Base-by-base conservation (phyloP, 148 eudicot genomes). In the Vaccinium vitisidaea region DNA sequence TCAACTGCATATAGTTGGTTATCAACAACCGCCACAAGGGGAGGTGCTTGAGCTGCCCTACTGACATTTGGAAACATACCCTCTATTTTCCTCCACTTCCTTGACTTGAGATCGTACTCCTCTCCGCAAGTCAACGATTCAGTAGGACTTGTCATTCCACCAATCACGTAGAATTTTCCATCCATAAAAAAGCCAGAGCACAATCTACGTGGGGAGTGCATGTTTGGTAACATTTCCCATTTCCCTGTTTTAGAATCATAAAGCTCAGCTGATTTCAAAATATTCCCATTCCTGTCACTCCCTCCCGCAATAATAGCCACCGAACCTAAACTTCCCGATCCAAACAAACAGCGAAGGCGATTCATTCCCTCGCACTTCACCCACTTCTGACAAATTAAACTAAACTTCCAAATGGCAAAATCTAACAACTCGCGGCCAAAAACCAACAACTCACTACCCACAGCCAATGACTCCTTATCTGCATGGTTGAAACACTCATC, bases 11-110 rank as follows among this genome's bases (percentile, higher is more conserved):
- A 89, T 19, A 89, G 77, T 67, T 87, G 87, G 80, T 89, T 85
- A 55, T 83, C 84, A 63, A 89, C 91, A n/a, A 89, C 91, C 54
- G 91, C 91, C 50, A 89, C 89, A 59, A 89, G 89, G 16, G 91
- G 91, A 15, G 91, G 91, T n/a, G 91, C 91, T 55, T 85, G 87
- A 25, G 91, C 91, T 39, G 91, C 91, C 15, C 86, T 77, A 65
- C 81, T 89, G 27, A 85, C 89, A 43, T 84, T 85, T 46, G 91
- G 91, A 56, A 83, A 89, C 89, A 89, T 87, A 50, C 88, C 87
- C 82, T 87, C 89, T 43, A 89, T 87, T 83, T 87, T 87, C 76
- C 86, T 83, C 91, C 91, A 89, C 50, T 76, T 89, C 73, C 67
- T 67, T 15, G 88, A 85, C 71, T 70, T 67, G 9, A 84, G 79